Base-by-base conservation (phyloP, 2,329 filamentous ascomycete species). In the Aspergillus sp. region DNA sequence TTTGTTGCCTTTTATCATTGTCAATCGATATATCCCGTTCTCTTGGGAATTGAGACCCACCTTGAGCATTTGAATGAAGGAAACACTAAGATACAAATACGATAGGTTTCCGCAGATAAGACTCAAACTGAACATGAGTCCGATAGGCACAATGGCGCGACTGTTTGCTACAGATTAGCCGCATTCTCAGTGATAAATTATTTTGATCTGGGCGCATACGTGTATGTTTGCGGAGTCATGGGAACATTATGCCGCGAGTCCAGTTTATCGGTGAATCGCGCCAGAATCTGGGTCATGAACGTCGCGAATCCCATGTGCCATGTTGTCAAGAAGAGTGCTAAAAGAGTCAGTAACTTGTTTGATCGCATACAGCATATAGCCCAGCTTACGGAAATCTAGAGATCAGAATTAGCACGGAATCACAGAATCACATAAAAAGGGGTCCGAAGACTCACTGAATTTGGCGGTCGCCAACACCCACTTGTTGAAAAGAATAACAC, bases 51-150 rank as follows among this genome's bases (percentile, higher is more conserved):
- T 70, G 70, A 60, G 25, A 56, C 56, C 42, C 32, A 89, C 86
- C 86, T 97, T 97, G 69, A 97, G 84, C 91, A 97, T 97, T 78
- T 96, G 91, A 63, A 97, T 96, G 71, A 96, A 96, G 51, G 90
- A 87, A 51, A 96, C 91, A 58, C 86, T 91, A 49, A 96, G 81
- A 72, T 95, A 95, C 48, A 96, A 80, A 67, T 96, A 96, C 60
- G 91, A 90, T 72, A 95, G 74, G 75, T 96, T 96, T 65, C 90
- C 89, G 72, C 90, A 95, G 67, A 97, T 96, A 76, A 97, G 80
- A 72, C 86, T 93, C 75, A 95, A 76, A 67, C 86, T 93, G 82
- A 96, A 97, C 76, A 95, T 94, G 64, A 95, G 72, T 57, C 91
- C 91, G 62, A 97, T 96, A 46, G 91, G 91, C 37, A 95, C 85